These are phyloP conservation scores for Vanilla planifolia DNA, from an alignment of 106 monocot genomes.

Conservation along the genomic window DNA sequence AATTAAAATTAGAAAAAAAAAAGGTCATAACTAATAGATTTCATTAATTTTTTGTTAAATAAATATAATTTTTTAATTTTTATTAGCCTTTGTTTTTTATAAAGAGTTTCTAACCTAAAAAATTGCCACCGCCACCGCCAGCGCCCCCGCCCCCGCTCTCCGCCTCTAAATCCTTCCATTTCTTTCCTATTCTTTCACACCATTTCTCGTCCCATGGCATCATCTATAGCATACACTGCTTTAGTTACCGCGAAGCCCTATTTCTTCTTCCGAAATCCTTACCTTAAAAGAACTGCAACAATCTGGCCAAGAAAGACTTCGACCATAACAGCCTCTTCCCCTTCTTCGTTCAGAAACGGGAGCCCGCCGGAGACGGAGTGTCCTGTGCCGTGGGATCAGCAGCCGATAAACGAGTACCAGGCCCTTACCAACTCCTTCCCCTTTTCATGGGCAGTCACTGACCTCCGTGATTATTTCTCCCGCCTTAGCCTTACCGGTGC, in stretches of 20 bases:
- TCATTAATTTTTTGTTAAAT: too few relatives aligned
- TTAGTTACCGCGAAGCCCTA: background rate
- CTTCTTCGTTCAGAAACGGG: conserved; percentile 44
- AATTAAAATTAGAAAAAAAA: too few relatives aligned
- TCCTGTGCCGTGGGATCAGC: conserved; percentile 94
- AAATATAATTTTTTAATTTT: too few relatives aligned
- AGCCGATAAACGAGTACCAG: conserved; percentile 94
- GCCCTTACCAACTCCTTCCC: conserved; percentile 61
- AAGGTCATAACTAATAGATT: too few relatives aligned
- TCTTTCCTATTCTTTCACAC: too few relatives aligned
- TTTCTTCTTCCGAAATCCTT: background rate
- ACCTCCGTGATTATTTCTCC: conserved; percentile 42
- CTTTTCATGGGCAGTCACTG: conserved; percentile 81
- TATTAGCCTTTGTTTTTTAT: too few relatives aligned
- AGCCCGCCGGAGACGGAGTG: conserved; percentile 71
- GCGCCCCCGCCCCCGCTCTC: too few relatives aligned
- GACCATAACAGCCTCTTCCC: conserved; percentile 7
- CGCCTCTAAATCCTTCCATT: too few relatives aligned
- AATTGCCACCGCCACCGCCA: too few relatives aligned
- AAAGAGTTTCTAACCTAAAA: too few relatives aligned
- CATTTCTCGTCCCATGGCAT: background rate
- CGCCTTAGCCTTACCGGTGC: conserved; percentile 58
- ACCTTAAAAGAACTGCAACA: background rate
- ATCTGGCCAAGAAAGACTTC: background rate
- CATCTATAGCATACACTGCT: background rate